Evolutionary conservation across 1,139 yeast genomes (phyloP).

Genomic region (Blastobotrys illinoisensis): DNA sequence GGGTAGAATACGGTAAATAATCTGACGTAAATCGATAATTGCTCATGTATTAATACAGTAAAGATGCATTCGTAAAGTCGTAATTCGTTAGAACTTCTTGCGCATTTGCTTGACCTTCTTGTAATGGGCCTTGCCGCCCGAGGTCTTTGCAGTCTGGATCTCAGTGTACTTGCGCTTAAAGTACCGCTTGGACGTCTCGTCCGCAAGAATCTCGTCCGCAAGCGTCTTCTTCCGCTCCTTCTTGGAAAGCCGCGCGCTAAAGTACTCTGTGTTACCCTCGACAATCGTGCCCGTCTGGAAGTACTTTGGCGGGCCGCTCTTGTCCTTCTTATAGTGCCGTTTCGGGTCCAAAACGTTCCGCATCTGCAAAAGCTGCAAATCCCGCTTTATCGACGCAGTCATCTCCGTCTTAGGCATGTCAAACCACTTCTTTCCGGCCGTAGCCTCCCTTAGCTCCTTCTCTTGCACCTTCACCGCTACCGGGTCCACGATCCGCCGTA

Average conservation of each 20-base stretch:
- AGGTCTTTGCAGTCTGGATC: conserved; percentile 66
- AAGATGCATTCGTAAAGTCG: not conserved
- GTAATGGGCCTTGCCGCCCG: conserved; percentile 69
- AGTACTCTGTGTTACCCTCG: conserved; percentile 76
- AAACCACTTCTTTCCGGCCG: conserved; percentile 70
- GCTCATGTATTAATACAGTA: no score
- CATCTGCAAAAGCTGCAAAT: conserved; percentile 70
- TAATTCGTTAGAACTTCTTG: conserved; percentile 33
- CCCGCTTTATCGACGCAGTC: conserved; percentile 69
- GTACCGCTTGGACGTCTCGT: conserved; percentile 63
- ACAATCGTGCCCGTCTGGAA: conserved; percentile 87
- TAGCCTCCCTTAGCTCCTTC: conserved; percentile 28
- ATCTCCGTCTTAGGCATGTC: conserved; percentile 74
- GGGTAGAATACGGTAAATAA: no score
- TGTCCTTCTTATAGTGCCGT: conserved; percentile 86
- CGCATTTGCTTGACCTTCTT: conserved; percentile 62
- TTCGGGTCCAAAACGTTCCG: conserved; percentile 93
- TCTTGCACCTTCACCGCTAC: conserved; percentile 31
- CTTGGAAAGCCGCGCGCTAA: conserved; percentile 60
- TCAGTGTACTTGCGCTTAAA: conserved; percentile 81
- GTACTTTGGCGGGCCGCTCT: conserved; percentile 72
- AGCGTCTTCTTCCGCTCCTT: conserved; percentile 72
- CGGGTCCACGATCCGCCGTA: conserved; percentile 47
- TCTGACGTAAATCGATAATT: no score
- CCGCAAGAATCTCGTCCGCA: conserved; percentile 76